A percentile compares a stretch with the other conserved stretches of the same genome.
Evolutionary conservation across 352 stramenopile species (phyloP).

Genomic region (Plasmopara viticola): DNA sequence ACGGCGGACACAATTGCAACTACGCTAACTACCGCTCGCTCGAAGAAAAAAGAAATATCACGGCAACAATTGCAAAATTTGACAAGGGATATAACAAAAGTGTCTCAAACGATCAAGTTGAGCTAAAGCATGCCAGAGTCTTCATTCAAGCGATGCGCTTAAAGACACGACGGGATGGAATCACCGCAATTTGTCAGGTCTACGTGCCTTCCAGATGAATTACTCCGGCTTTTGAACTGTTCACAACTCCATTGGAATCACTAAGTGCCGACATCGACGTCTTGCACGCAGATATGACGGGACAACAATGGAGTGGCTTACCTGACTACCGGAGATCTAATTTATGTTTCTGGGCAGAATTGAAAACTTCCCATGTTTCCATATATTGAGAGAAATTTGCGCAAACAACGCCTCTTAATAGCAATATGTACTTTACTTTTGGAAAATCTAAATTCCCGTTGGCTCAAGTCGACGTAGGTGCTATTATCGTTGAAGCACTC

Average conservation of each 20-base stretch:
- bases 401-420: slow-evolving; percentile 3
- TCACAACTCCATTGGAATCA: background rate
- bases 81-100: slow-evolving; percentile 2
- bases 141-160: slow-evolving; percentile 1
- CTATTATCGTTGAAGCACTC: background rate
- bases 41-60: background rate
- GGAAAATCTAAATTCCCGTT: background rate
- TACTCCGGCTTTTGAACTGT: background rate
- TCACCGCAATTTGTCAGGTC: background rate
- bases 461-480: background rate
- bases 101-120: background rate
- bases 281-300: slow-evolving; percentile 1
- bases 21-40: background rate
- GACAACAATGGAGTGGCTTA: background rate
- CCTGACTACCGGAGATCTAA: too few species aligned
- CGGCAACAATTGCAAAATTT: background rate
- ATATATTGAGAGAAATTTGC: background rate
- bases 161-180: background rate
- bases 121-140: background rate
- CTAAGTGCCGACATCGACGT: slow-evolving; percentile 1
- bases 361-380: background rate
- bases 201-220: background rate
- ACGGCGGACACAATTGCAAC: background rate
- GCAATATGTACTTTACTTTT: slow-evolving; percentile 9
- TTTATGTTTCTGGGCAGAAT: too few species aligned